Evolutionary conservation across 331 rosid genomes (phyloP).

Genomic region (Malus hybrid): DNA sequence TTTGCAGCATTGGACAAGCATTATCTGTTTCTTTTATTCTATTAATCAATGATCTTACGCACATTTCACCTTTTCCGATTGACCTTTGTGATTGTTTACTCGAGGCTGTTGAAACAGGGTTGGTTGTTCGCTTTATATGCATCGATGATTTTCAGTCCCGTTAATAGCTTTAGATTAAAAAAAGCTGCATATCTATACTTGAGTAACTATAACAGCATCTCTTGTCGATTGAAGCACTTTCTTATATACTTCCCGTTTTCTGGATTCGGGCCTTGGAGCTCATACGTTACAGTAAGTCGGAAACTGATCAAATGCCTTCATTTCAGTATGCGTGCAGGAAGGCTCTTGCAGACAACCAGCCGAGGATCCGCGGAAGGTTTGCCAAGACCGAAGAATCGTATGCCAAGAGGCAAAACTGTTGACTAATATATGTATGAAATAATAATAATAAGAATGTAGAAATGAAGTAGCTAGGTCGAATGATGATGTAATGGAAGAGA

Average conservation of each 20-base stretch:
- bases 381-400: slow-evolving; percentile 78
- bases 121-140: background rate
- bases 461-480: slow-evolving; percentile 35
- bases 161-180: background rate
- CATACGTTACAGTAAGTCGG: background rate
- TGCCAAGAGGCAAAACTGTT: slow-evolving; percentile 41
- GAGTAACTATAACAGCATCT: background rate
- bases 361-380: slow-evolving; percentile 97
- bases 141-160: background rate
- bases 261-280: background rate
- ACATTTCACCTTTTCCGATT: background rate
- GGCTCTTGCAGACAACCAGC: slow-evolving; percentile 98
- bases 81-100: background rate
- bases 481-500: slow-evolving; percentile 18
- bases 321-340: slow-evolving; percentile 96
- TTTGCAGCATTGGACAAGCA: background rate
- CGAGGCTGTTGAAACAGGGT: background rate
- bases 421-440: background rate
- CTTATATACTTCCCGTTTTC: background rate
- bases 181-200: background rate
- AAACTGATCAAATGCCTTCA: background rate
- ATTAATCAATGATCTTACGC: background rate
- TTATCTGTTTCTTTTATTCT: too few species aligned
- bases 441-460: slow-evolving; percentile 21
- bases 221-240: background rate